Evolutionary conservation across 192 early-diverging fungal species (phyloP).

Genomic region (Phlyctochytrium arcticum): DNA sequence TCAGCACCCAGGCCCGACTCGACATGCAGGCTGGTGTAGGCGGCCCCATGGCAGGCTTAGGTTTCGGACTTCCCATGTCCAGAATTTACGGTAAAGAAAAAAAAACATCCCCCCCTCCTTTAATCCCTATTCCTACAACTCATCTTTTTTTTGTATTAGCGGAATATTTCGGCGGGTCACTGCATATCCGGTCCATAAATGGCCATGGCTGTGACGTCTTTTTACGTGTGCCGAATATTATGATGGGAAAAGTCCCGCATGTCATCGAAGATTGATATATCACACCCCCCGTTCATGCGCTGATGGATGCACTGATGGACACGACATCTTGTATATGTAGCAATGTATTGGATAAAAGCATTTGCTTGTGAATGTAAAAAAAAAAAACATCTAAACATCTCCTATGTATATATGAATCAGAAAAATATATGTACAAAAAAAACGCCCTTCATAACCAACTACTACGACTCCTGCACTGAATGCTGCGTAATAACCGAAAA

Average conservation of each 20-base stretch:
- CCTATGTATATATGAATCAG: too few species aligned
- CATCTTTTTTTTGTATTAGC: too few species aligned
- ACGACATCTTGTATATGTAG: too few species aligned
- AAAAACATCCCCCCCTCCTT: background rate
- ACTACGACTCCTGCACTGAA: background rate
- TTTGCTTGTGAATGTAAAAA: too few species aligned
- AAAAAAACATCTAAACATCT: too few species aligned
- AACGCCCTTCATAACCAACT: too few species aligned
- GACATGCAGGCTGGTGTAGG: conserved; percentile 85
- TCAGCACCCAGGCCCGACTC: conserved; percentile 68
- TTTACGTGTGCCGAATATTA: conserved; percentile 82
- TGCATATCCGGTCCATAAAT: conserved; percentile 76
- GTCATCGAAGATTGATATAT: conserved; percentile 20
- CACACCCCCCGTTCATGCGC: too few species aligned
- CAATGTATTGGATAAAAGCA: too few species aligned
- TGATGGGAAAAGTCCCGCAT: conserved; percentile 32
- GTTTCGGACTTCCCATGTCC: conserved; percentile 83
- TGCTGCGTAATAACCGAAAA: conserved; percentile 12
- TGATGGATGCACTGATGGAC: too few species aligned
- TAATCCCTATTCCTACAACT: too few species aligned
- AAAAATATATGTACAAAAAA: too few species aligned
- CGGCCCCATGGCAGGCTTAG: conserved; percentile 84
- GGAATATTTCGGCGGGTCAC: conserved; percentile 87
- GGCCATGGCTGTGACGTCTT: conserved; percentile 94
- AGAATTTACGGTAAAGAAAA: conserved; percentile 67